Conservation (phyloP, 1,139 yeast genomes). For the Magnusiomyces suaveolens region DNA sequence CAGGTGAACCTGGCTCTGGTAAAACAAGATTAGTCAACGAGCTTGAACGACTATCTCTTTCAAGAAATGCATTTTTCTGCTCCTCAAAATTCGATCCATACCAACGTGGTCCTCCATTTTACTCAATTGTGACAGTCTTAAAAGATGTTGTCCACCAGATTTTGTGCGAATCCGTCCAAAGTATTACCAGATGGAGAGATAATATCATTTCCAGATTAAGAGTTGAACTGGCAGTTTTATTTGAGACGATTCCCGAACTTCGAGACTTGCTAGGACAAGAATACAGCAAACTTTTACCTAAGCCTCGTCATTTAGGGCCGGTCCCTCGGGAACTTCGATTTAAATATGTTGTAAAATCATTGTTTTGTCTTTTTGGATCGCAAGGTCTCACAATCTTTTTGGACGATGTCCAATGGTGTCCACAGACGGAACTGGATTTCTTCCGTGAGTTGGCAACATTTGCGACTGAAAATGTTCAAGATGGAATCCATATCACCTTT, state of each 20-base stretch:
- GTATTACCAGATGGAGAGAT: conserved; percentile 39
- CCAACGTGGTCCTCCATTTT: conserved; percentile 31
- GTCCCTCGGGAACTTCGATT: conserved; percentile 37
- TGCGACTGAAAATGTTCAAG: conserved; percentile 22
- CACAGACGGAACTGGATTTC: conserved; percentile 26
- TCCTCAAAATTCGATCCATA: conserved; percentile 38
- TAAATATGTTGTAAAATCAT: conserved; percentile 38
- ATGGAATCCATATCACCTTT: conserved; percentile 23
- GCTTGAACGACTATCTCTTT: conserved; percentile 34
- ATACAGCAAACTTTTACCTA: conserved; percentile 27
- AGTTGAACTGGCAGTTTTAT: conserved; percentile 39
- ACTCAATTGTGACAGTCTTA: conserved; percentile 34
- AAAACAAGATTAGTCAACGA: conserved; percentile 41
- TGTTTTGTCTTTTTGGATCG: conserved; percentile 38
- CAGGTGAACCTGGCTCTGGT: conserved; percentile 44
- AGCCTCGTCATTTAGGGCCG: conserved; percentile 24
- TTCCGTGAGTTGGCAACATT: conserved; percentile 25
- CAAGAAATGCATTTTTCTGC: conserved; percentile 36
- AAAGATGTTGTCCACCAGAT: conserved; percentile 39
- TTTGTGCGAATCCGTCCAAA: conserved; percentile 35
- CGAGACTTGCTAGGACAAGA: conserved; percentile 39
- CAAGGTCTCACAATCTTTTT: conserved; percentile 41
- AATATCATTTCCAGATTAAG: conserved; percentile 36
- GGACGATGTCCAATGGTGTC: conserved; percentile 45
- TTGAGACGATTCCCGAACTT: conserved; percentile 41